phyloP scores from a whole-genome alignment of 257 asterid genomes.

The Perilla frutescens region DNA sequence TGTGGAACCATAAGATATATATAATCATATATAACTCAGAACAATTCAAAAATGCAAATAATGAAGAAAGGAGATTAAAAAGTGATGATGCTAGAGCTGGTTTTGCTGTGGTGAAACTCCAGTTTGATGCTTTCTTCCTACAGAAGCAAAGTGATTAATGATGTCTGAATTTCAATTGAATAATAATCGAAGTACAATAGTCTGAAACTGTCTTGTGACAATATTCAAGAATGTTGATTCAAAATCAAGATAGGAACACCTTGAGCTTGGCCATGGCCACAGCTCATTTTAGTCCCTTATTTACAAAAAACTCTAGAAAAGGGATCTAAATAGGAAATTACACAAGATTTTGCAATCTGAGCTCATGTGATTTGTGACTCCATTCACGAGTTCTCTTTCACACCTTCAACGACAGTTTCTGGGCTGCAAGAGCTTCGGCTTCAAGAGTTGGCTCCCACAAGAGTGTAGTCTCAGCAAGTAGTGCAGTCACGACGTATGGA shows the following conservation, averaged over 20 bases:
- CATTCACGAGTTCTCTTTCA: slow-evolving; percentile 32
- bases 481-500: slow-evolving; percentile 82
- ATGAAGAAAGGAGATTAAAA: too few relatives aligned
- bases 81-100: too few relatives aligned
- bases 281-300: slow-evolving; percentile 48
- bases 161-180: slow-evolving; percentile 15
- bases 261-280: slow-evolving; percentile 37
- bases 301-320: slow-evolving; percentile 39
- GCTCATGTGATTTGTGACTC: slow-evolving; percentile 24
- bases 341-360: slow-evolving; percentile 40
- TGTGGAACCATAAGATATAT: not conserved
- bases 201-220: slow-evolving; percentile 29
- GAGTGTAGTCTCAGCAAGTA: slow-evolving; percentile 90
- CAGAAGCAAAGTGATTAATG: slow-evolving; percentile 27
- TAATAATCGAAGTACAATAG: slow-evolving; percentile 34
- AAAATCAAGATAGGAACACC: slow-evolving; percentile 40
- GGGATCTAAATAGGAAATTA: slow-evolving; percentile 36
- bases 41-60: not conserved
- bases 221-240: slow-evolving; percentile 35
- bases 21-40: not conserved
- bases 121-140: slow-evolving; percentile 14
- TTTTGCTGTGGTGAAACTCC: too few relatives aligned
- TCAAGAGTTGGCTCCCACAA: slow-evolving; percentile 94
- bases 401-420: slow-evolving; percentile 73
- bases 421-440: slow-evolving; percentile 93